These are phyloP conservation scores for Termitomyces sp. DNA, from an alignment of 768 basidiomycete genomes.

Conservation along the genomic window DNA sequence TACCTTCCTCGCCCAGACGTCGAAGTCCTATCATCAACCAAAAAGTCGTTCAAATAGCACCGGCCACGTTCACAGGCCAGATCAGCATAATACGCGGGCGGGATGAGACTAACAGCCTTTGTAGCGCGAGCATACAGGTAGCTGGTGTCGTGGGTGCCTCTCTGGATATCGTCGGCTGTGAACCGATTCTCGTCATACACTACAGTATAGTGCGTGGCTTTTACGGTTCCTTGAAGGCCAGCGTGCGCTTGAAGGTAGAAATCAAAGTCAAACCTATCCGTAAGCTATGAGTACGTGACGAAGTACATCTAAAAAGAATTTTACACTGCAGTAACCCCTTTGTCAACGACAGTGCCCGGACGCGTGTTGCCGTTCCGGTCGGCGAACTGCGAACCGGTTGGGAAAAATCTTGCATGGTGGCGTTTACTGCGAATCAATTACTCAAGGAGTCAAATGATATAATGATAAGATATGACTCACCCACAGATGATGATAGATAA, in stretches of 20 bases:
- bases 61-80: constrained; percentile 77
- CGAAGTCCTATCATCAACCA: constrained; percentile 48
- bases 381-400: constrained; percentile 41
- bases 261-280: constrained; percentile 52
- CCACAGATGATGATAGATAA: constrained; percentile 79
- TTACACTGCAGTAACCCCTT: constrained; percentile 67
- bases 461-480: constrained; percentile 13
- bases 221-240: constrained; percentile 66
- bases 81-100: constrained; percentile 79
- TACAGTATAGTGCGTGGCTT: constrained; percentile 74
- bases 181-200: constrained; percentile 73
- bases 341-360: constrained; percentile 78
- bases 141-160: constrained; percentile 60
- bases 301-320: constrained; percentile 18
- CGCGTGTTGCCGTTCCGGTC: constrained; percentile 70
- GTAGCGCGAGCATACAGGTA: constrained; percentile 83
- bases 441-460: neutral
- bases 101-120: constrained; percentile 76
- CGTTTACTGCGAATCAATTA: constrained; percentile 41
- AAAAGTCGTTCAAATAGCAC: constrained; percentile 68
- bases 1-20: constrained; percentile 22
- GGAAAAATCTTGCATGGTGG: constrained; percentile 61
- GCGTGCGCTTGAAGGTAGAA: constrained; percentile 72
- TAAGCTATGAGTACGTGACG: constrained; percentile 11
- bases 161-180: constrained; percentile 67